phyloP scores from a whole-genome alignment of 371 early-diverging fungal genomes.

The Amoeboaphelidium protococcarum region DNA sequence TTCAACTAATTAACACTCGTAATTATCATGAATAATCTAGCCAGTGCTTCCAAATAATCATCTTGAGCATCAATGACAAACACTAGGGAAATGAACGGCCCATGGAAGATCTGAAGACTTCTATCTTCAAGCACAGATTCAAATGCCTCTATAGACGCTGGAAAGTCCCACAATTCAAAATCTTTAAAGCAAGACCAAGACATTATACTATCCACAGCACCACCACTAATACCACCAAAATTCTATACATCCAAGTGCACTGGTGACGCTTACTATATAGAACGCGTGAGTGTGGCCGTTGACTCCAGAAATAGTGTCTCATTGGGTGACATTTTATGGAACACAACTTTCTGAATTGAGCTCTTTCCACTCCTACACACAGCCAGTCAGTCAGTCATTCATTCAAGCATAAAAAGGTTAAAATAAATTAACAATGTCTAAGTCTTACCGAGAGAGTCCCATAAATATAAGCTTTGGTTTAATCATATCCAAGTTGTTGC shows the following conservation, averaged over 20 bases:
- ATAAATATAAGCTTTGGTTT: too few species aligned
- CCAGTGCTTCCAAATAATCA: conserved; percentile 55
- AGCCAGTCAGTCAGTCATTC: background rate
- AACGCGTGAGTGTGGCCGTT: too few species aligned
- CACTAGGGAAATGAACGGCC: conserved; percentile 36
- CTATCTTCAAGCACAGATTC: conserved; percentile 31
- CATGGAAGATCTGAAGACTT: conserved; percentile 25
- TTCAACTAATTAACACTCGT: conserved; percentile 48
- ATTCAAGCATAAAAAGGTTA: background rate
- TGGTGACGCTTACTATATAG: too few species aligned
- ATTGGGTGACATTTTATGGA: conserved; percentile 68
- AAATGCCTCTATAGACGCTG: conserved; percentile 61
- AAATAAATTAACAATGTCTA: too few species aligned
- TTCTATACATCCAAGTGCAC: too few species aligned
- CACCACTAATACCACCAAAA: too few species aligned
- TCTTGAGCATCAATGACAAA: conserved; percentile 88
- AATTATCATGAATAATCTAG: conserved; percentile 40
- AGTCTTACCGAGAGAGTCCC: too few species aligned
- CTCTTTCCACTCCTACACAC: conserved; percentile 65
- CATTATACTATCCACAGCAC: too few species aligned
- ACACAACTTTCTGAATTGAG: conserved; percentile 68
- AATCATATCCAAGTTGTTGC: too few species aligned
- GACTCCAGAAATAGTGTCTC: conserved; percentile 72
- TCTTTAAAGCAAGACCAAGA: conserved; percentile 69
- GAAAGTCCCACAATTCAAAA: conserved; percentile 79